A percentile compares a stretch with the other conserved stretches of the same genome.
Conservation (phyloP, 1,139 yeast genomes). For the Arxiozyma bovina region DNA sequence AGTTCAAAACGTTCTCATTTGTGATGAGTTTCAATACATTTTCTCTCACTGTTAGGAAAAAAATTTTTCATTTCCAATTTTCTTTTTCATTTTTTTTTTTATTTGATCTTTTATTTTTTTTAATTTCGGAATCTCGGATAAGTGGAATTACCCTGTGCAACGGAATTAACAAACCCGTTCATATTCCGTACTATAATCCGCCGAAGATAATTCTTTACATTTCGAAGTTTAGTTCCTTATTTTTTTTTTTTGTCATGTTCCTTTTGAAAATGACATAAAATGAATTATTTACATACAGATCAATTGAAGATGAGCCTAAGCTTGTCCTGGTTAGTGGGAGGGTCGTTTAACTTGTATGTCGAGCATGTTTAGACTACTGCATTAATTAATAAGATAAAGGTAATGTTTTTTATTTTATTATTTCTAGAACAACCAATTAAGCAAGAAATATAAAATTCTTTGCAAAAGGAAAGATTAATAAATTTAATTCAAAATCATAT, state of each 20-base stretch:
- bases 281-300: background rate
- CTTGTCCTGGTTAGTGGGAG: no score
- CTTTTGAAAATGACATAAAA: background rate
- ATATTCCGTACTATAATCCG: background rate
- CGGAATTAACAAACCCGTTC: background rate
- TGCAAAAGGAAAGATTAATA: background rate
- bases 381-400: background rate
- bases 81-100: no score
- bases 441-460: background rate
- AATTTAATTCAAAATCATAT: background rate
- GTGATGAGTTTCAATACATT: background rate
- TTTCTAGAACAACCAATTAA: background rate
- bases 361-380: background rate
- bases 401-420: no score
- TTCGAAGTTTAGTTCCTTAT: no score
- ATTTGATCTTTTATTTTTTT: no score
- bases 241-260: background rate
- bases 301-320: background rate
- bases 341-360: no score
- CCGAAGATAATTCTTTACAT: background rate
- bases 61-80: background rate
- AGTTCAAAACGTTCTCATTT: background rate
- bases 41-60: background rate
- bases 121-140: background rate
- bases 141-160: background rate